Evolutionary conservation across 768 basidiomycete genomes (phyloP).

Genomic region (Daedaleopsis nitida): DNA sequence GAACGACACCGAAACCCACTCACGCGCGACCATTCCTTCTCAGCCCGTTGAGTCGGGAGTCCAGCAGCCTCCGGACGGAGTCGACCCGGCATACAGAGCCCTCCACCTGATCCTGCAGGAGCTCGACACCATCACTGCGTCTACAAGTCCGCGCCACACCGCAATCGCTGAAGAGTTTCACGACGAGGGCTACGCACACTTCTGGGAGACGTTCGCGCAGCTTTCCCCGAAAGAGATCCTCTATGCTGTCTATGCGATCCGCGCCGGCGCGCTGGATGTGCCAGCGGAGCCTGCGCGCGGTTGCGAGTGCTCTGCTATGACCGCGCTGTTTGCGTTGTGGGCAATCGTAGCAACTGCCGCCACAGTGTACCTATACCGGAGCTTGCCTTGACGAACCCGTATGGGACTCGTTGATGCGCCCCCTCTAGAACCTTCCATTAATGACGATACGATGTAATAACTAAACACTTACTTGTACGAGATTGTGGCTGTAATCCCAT

Average conservation of each 20-base stretch:
- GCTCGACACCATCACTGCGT: conserved; percentile 2
- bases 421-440: too few relatives aligned
- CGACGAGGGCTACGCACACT: conserved; percentile 9
- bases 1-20: too few relatives aligned
- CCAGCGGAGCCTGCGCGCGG: neutral
- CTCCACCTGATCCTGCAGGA: conserved; percentile 7
- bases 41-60: neutral
- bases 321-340: conserved; percentile 3
- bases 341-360: neutral
- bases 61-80: neutral
- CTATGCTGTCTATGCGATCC: conserved; percentile 14
- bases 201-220: conserved; percentile 17
- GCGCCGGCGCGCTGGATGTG: conserved; percentile 3
- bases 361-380: neutral
- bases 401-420: neutral
- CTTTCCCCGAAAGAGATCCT: conserved; percentile 12
- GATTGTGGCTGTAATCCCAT: too few relatives aligned
- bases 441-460: neutral
- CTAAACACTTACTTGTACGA: too few relatives aligned
- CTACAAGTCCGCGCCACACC: neutral
- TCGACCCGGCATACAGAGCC: conserved; percentile 7
- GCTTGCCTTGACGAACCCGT: neutral
- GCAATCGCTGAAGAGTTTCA: conserved; percentile 5
- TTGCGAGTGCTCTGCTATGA: neutral
- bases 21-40: neutral